Percentiles rank a stretch among this genome's conserved stretches.
Evolutionary conservation across 768 basidiomycete genomes (phyloP).

Genomic region (Sarcomyxa edulis): DNA sequence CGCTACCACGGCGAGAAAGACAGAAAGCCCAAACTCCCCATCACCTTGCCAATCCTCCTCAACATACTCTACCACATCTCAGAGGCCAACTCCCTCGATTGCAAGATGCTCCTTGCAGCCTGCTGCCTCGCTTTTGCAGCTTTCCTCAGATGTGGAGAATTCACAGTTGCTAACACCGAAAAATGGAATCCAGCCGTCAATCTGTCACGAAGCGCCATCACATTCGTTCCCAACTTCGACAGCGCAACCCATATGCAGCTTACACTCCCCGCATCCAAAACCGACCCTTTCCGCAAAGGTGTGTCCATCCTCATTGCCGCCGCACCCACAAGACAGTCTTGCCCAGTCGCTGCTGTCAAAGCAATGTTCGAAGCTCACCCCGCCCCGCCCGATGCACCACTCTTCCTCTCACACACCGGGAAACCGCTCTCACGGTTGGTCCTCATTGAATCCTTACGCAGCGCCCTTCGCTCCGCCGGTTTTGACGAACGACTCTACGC

Average conservation of each 20-base stretch:
- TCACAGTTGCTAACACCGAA: constrained; percentile 3
- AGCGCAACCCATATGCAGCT: constrained; percentile 17
- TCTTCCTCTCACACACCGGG: constrained; percentile 9
- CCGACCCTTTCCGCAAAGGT: constrained; percentile 25
- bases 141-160: constrained; percentile 15
- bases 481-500: too few relatives aligned
- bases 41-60: too few relatives aligned
- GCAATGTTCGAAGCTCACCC: constrained; percentile 2
- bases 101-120: too few relatives aligned
- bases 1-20: constrained; percentile 11
- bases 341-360: constrained; percentile 12
- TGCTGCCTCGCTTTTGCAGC: too few relatives aligned
- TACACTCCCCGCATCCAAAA: constrained; percentile 28
- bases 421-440: constrained; percentile 7
- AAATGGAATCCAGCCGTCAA: constrained; percentile 9
- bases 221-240: constrained; percentile 20
- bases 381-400: constrained; percentile 7
- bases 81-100: too few relatives aligned
- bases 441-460: constrained; percentile 12
- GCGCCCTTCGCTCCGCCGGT: too few relatives aligned
- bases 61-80: too few relatives aligned
- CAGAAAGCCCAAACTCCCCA: too few relatives aligned
- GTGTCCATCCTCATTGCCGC: constrained; percentile 10
- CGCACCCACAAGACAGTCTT: constrained; percentile 11
- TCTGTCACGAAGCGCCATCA: constrained; percentile 16